Conservation (phyloP, 495 filamentous ascomycete genomes). For the Halenospora varia region DNA sequence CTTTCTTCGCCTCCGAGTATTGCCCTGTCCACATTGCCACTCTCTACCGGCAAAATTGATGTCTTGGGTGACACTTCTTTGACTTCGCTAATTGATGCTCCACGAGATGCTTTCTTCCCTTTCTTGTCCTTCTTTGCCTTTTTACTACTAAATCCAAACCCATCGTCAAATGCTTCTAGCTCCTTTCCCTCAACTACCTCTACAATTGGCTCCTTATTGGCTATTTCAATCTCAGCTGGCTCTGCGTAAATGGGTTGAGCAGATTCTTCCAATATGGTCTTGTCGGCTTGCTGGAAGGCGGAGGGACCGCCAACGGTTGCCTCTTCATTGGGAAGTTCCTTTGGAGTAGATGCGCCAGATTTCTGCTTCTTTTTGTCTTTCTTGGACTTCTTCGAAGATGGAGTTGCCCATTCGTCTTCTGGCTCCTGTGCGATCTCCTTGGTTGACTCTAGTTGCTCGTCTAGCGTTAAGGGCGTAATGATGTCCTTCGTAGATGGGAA, state of each 20-base stretch:
- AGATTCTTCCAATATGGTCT: background rate
- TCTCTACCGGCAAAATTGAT: background rate
- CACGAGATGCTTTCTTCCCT: background rate
- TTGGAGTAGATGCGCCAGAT: conserved; percentile 11
- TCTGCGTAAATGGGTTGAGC: background rate
- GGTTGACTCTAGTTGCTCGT: background rate
- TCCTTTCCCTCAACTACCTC: background rate
- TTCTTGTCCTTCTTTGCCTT: conserved; percentile 27
- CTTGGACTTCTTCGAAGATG: conserved; percentile 19
- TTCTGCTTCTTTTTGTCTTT: conserved; percentile 22
- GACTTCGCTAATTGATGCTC: background rate
- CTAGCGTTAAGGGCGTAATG: background rate
- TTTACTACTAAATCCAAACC: background rate
- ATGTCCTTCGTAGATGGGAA: background rate
- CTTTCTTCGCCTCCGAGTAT: background rate
- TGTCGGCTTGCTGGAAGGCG: background rate
- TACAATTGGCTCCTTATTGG: background rate
- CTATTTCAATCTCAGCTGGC: conserved; percentile 5
- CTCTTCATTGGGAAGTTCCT: conserved; percentile 12
- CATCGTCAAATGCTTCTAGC: background rate
- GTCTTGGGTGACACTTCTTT: background rate
- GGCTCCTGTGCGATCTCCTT: background rate
- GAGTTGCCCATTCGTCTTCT: conserved; percentile 1
- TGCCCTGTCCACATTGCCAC: background rate
- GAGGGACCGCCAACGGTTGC: background rate